phyloP scores from a whole-genome alignment of 2,329 filamentous ascomycete genomes.

The Pseudohalonectria lignicola region DNA sequence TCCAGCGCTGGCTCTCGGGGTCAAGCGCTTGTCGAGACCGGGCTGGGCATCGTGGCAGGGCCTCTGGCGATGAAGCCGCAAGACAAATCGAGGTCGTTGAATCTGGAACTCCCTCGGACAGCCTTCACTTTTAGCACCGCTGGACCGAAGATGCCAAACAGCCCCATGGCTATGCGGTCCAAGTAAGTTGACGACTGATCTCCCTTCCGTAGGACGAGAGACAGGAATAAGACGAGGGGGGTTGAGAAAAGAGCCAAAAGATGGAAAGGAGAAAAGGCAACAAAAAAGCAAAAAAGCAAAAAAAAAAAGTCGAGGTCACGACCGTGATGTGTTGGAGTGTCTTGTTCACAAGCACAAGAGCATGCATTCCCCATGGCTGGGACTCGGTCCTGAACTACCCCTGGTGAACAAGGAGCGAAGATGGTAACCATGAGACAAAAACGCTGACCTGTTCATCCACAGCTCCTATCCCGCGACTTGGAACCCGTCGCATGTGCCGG shows the following conservation, averaged over 20 bases:
- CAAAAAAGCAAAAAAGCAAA: too few species aligned
- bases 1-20: constrained; percentile 67
- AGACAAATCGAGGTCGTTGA: constrained; percentile 40
- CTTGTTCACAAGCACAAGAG: neutral
- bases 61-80: constrained; percentile 42
- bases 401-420: too few species aligned
- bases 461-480: constrained; percentile 49
- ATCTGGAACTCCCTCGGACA: constrained; percentile 43
- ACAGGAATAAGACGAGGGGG: neutral
- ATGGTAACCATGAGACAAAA: too few species aligned
- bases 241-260: neutral
- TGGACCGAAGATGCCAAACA: constrained; percentile 38
- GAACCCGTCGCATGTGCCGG: constrained; percentile 35
- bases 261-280: constrained; percentile 3
- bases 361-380: neutral
- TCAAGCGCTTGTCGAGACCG: constrained; percentile 58
- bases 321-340: too few species aligned
- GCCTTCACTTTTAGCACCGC: constrained; percentile 45
- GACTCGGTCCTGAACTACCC: neutral
- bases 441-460: constrained; percentile 17
- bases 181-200: constrained; percentile 35
- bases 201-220: too few species aligned
- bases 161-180: constrained; percentile 43
- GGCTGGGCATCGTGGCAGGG: constrained; percentile 48
- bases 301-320: too few species aligned